A percentile compares a stretch with the other conserved stretches of the same genome.
Evolutionary conservation across 208 protist species (phyloP).

Genomic region (Crithidia brevicula): DNA sequence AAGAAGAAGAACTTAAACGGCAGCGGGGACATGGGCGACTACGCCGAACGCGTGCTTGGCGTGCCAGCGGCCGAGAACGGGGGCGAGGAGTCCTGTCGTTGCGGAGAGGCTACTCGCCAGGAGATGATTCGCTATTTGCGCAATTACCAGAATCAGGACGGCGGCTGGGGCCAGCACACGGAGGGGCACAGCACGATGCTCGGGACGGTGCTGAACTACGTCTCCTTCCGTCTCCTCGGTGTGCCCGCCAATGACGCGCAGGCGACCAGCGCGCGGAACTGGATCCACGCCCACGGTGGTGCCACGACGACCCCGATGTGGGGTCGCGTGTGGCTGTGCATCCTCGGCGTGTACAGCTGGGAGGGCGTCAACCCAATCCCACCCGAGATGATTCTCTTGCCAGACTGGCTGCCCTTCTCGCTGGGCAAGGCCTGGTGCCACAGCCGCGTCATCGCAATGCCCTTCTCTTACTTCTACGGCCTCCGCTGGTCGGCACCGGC

Average conservation of each 20-base stretch:
- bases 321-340: conserved; percentile 97
- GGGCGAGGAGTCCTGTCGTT: conserved; percentile 45
- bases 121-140: conserved; percentile 96
- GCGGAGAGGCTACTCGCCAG: conserved; percentile 56
- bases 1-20: not conserved
- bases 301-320: conserved; percentile 93
- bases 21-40: conserved; percentile 12
- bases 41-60: conserved; percentile 21
- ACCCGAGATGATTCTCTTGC: conserved; percentile 95
- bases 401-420: conserved; percentile 92
- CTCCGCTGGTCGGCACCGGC: conserved; percentile 58
- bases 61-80: conserved; percentile 13
- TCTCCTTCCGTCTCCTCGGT: conserved; percentile 94
- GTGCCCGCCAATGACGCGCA: conserved; percentile 72
- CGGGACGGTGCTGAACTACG: conserved; percentile 96
- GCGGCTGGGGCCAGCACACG: conserved; percentile 97
- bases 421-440: conserved; percentile 95
- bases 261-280: conserved; percentile 63
- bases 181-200: conserved; percentile 97
- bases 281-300: conserved; percentile 85
- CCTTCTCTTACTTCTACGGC: conserved; percentile 97
- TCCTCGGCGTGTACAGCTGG: conserved; percentile 93
- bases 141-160: conserved; percentile 95
- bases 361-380: conserved; percentile 94
- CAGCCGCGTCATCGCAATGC: conserved; percentile 96